Base-by-base conservation (phyloP, 2,329 filamentous ascomycete genomes). In the Fusarium robinianum region DNA sequence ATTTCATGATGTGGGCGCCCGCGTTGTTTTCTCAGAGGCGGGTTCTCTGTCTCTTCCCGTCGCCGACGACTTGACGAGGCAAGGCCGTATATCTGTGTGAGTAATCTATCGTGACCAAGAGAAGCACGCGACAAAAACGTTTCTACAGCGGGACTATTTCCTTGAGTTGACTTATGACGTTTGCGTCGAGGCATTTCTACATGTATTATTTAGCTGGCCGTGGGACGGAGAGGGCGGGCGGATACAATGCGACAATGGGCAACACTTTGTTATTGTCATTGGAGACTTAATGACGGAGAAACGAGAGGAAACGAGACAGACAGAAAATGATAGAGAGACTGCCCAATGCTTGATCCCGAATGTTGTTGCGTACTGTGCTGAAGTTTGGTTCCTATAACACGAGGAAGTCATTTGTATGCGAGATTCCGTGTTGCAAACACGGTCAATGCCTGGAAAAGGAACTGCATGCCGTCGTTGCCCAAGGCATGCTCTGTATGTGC, bases 11-110 rank as follows among this genome's bases (percentile, higher is more conserved):
- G 39, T 49, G 46, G 51, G 41, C 46, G 44, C 41, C 46, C 50
- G 46, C 34, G 44, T 57, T 38, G 30, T 46, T 57, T 48, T 50
- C 38, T 26, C 34, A 53, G 45, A 44, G 41, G 39, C 29, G 51
- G 41, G 32, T 26, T 49, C 16, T 44, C 41, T 41, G 35, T 34
- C 30, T 52, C 39, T 43, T 35, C 38, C 15, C 29, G 39, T 42
- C 38, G 44, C 41, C 41, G 41, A 46, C 21, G 17, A 24, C 23
- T 38, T 33, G 35, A 14, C 10, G 26, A 17, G 38, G 37, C 31
- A 42, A 41, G 31, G 34, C 49, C 49, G 46, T 50, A 49, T 56
- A 53, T 49, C 41, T 49, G 49, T 47, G 33, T 49, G 26, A 40
- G 30, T 45, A 52, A 52, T 57, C 33, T 56, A 45, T 39, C 22